Evolutionary conservation across 352 stramenopile genomes (phyloP).

Genomic region (Nothophytophthora sp.): DNA sequence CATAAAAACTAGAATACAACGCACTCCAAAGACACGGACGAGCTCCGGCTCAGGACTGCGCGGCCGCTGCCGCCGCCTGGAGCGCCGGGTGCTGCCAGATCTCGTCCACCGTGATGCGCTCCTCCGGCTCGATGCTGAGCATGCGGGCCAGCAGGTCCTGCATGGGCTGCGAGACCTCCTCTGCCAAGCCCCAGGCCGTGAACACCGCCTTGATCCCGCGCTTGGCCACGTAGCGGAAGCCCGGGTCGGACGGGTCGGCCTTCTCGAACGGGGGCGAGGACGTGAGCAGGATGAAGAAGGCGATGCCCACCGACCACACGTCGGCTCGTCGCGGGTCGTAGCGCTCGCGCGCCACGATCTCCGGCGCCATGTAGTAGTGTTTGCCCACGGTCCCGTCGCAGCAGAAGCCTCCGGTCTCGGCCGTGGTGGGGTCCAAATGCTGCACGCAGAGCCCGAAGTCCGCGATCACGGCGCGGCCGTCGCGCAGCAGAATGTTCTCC

Average conservation of each 20-base stretch:
- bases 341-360: slow-evolving; percentile 76
- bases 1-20: too few relatives aligned
- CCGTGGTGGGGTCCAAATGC: slow-evolving; percentile 28
- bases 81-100: slow-evolving; percentile 70
- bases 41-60: too few relatives aligned
- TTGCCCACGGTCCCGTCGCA: slow-evolving; percentile 87
- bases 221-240: slow-evolving; percentile 88
- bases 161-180: slow-evolving; percentile 44
- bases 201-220: slow-evolving; percentile 76
- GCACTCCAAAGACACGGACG: too few relatives aligned
- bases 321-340: slow-evolving; percentile 95
- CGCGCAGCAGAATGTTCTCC: slow-evolving; percentile 95
- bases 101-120: slow-evolving; percentile 63
- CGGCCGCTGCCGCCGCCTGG: slow-evolving; percentile 14
- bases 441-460: slow-evolving; percentile 74
- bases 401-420: slow-evolving; percentile 46
- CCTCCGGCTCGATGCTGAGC: slow-evolving; percentile 54
- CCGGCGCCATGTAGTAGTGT: slow-evolving; percentile 97
- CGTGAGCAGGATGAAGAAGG: slow-evolving; percentile 95
- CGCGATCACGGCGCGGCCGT: slow-evolving; percentile 57
- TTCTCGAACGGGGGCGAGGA: slow-evolving; percentile 92
- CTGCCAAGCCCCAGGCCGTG: slow-evolving; percentile 52
- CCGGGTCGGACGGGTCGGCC: slow-evolving; percentile 77
- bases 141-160: slow-evolving; percentile 81
- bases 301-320: slow-evolving; percentile 92